phyloP scores from a whole-genome alignment of 768 basidiomycete genomes.

The Leccinum obscurum region DNA sequence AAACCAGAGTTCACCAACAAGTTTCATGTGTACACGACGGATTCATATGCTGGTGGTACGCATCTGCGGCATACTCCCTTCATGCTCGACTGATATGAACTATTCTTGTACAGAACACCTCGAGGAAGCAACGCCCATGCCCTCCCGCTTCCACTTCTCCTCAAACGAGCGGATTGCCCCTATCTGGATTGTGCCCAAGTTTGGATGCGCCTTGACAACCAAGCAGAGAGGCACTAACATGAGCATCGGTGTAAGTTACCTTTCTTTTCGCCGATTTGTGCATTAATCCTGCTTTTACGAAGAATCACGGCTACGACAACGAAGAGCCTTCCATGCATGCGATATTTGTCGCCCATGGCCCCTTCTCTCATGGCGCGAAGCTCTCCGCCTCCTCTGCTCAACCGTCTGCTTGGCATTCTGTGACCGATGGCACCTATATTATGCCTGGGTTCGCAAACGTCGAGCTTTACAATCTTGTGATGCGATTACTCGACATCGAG shows the following conservation, averaged over 20 bases:
- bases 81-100: background rate
- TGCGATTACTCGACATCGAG: constrained; percentile 69
- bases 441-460: constrained; percentile 86
- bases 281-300: constrained; percentile 7
- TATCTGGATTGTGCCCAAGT: constrained; percentile 77
- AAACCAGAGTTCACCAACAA: constrained; percentile 42
- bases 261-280: background rate
- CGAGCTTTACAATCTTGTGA: constrained; percentile 81
- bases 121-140: constrained; percentile 51
- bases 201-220: constrained; percentile 79
- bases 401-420: constrained; percentile 57
- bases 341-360: constrained; percentile 90
- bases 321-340: constrained; percentile 76
- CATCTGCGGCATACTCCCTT: background rate
- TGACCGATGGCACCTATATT: constrained; percentile 54
- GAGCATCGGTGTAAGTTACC: constrained; percentile 68
- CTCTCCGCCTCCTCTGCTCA: constrained; percentile 30
- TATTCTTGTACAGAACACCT: constrained; percentile 6
- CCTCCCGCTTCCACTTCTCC: constrained; percentile 74
- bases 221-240: constrained; percentile 60
- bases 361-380: constrained; percentile 74
- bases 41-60: constrained; percentile 26
- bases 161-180: constrained; percentile 80
- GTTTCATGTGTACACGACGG: constrained; percentile 56
- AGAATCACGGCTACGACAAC: constrained; percentile 95